phyloP scores from a whole-genome alignment of 768 basidiomycete genomes.

The Amanita fuliginea region DNA sequence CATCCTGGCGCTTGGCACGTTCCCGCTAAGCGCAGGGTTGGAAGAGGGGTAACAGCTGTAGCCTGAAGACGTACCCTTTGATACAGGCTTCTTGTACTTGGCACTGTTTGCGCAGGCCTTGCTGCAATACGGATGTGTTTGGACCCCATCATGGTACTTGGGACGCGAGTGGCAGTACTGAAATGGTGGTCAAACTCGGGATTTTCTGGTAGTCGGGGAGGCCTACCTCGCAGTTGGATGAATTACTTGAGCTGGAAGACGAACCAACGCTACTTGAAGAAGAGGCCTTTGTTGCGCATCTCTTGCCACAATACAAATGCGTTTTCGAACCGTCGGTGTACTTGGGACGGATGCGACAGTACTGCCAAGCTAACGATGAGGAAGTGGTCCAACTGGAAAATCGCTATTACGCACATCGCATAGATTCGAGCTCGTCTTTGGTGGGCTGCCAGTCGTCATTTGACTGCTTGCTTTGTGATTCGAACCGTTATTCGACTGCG shows the following conservation, averaged over 20 bases:
- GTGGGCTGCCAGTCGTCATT: slow-evolving; percentile 16
- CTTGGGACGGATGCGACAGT: slow-evolving; percentile 45
- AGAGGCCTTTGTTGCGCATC: slow-evolving; percentile 36
- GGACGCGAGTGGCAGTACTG: slow-evolving; percentile 52
- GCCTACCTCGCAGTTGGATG: slow-evolving; percentile 42
- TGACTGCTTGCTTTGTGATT: slow-evolving; percentile 3
- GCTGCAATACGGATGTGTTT: slow-evolving; percentile 51
- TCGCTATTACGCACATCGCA: slow-evolving; percentile 35
- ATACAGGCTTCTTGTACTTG: slow-evolving; percentile 12
- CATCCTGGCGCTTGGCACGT: slow-evolving; percentile 44
- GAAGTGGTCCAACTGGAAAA: background rate
- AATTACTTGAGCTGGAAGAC: slow-evolving; percentile 15
- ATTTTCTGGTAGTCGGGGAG: slow-evolving; percentile 1
- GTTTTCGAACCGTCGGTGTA: slow-evolving; percentile 43
- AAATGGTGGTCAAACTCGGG: background rate
- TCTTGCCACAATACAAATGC: slow-evolving; percentile 50
- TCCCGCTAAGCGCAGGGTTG: slow-evolving; percentile 15
- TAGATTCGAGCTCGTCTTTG: slow-evolving; percentile 23
- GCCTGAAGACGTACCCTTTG: slow-evolving; percentile 12
- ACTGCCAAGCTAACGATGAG: slow-evolving; percentile 20
- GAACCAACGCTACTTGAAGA: slow-evolving; percentile 12
- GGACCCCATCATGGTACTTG: slow-evolving; percentile 46
- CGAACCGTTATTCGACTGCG: slow-evolving; percentile 13
- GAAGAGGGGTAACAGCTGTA: background rate
- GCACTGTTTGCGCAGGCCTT: slow-evolving; percentile 43